phyloP scores from a whole-genome alignment of 78 protist species.

The Protostelium mycophagum region DNA sequence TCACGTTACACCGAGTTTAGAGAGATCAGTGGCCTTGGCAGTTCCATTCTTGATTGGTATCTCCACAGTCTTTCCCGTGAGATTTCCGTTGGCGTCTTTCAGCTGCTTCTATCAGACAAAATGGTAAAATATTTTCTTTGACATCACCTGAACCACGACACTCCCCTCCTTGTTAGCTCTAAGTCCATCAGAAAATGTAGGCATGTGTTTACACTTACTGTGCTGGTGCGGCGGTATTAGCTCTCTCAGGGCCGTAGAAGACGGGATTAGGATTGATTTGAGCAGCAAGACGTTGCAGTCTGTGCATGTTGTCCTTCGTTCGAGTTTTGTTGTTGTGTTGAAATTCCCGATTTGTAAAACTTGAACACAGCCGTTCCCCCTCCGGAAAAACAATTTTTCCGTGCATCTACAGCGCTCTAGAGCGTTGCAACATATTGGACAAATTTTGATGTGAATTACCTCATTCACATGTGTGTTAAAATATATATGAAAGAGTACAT shows the following conservation, averaged over 20 bases:
- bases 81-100: not conserved
- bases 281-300: not conserved
- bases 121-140: not conserved
- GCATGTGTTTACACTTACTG: not conserved
- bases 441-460: no score
- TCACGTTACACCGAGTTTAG: slow-evolving; percentile 43
- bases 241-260: not conserved
- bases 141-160: not conserved
- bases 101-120: not conserved
- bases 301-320: not conserved
- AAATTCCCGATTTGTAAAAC: no score
- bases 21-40: slow-evolving; percentile 16
- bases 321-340: no score
- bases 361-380: no score
- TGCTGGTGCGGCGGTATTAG: not conserved
- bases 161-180: not conserved
- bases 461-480: no score
- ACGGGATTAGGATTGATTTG: not conserved
- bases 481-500: no score
- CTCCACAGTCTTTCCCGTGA: slow-evolving; percentile 29
- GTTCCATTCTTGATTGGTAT: slow-evolving; percentile 31
- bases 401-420: no score
- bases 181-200: not conserved
- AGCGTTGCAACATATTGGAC: no score
- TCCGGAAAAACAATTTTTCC: no score